Percentiles rank a stretch among this genome's conserved stretches.
These are phyloP conservation scores for Yamadazyma diospyri DNA, from an alignment of 1,139 yeast species.

Conservation along the genomic window DNA sequence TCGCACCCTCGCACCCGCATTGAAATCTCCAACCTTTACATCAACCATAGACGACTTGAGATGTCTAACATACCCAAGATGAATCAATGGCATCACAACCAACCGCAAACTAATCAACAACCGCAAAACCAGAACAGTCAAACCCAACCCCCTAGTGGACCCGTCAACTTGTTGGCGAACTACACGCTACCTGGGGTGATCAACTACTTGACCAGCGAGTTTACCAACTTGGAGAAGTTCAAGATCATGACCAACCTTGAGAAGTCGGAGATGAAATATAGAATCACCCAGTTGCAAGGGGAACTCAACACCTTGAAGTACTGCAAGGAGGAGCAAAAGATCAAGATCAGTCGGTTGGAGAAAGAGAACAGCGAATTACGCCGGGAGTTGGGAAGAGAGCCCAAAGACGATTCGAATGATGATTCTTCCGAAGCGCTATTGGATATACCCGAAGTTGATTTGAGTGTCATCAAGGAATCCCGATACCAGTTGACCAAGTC, in stretches of 20 bases:
- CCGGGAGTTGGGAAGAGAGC: slow-evolving; percentile 1
- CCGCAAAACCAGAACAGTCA: slow-evolving; percentile 1
- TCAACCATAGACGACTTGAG: too few species aligned
- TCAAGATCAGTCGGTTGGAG: slow-evolving; percentile 29
- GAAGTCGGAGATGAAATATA: slow-evolving; percentile 53
- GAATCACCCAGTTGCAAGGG: slow-evolving; percentile 52
- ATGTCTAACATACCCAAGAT: slow-evolving; percentile 9
- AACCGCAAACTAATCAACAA: slow-evolving; percentile 12
- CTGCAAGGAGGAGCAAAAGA: slow-evolving; percentile 33
- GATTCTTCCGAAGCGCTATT: background rate
- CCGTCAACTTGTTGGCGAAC: slow-evolving; percentile 23
- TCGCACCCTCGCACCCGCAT: too few species aligned
- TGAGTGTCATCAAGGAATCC: slow-evolving; percentile 35
- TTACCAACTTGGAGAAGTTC: slow-evolving; percentile 55
- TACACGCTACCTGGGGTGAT: slow-evolving; percentile 65
- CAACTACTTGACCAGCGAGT: slow-evolving; percentile 57
- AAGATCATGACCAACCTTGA: slow-evolving; percentile 56
- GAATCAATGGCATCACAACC: slow-evolving; percentile 13
- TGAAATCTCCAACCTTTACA: too few species aligned
- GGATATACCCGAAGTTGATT: slow-evolving; percentile 39
- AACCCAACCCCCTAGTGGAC: slow-evolving; percentile 12
- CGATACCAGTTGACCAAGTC: slow-evolving; percentile 38
- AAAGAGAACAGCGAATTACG: slow-evolving; percentile 9
- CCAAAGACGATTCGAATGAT: background rate
- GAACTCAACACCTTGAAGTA: slow-evolving; percentile 46